These are phyloP conservation scores for Flaveria trinervia DNA, from an alignment of 129 eudicot species.

Conservation along the genomic window DNA sequence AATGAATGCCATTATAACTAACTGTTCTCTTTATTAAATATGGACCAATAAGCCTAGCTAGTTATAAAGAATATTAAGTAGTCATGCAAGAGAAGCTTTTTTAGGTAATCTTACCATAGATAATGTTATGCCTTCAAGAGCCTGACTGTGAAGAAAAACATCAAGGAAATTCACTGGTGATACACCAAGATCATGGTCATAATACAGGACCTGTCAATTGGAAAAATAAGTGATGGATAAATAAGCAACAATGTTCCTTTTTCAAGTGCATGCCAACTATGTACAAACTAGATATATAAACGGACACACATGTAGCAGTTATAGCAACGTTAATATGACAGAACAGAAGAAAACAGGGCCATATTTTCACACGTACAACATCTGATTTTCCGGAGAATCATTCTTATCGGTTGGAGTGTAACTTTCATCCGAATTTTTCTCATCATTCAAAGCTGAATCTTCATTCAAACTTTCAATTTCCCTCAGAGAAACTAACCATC, in stretches of 20 bases:
- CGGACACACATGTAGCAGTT: background rate
- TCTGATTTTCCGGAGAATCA: conserved; percentile 50
- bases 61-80: no score
- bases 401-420: conserved; percentile 26
- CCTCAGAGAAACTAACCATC: conserved; percentile 65
- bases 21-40: background rate
- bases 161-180: conserved; percentile 76
- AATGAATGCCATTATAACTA: background rate
- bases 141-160: conserved; percentile 86
- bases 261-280: background rate
- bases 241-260: background rate
- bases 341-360: background rate
- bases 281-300: background rate
- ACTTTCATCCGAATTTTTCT: conserved; percentile 31
- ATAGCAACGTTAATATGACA: background rate
- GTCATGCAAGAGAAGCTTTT: conserved; percentile 10
- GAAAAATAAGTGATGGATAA: conserved; percentile 5
- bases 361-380: conserved; percentile 46
- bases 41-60: no score
- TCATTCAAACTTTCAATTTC: conserved; percentile 52
- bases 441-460: conserved; percentile 33
- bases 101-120: conserved; percentile 62
- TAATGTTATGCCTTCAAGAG: conserved; percentile 90
- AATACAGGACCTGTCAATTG: conserved; percentile 57
- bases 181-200: conserved; percentile 66